A percentile compares a stretch with the other conserved stretches of the same genome.
Conservation (phyloP, 345 rosid genomes). For the Anastatica hierochuntica region DNA sequence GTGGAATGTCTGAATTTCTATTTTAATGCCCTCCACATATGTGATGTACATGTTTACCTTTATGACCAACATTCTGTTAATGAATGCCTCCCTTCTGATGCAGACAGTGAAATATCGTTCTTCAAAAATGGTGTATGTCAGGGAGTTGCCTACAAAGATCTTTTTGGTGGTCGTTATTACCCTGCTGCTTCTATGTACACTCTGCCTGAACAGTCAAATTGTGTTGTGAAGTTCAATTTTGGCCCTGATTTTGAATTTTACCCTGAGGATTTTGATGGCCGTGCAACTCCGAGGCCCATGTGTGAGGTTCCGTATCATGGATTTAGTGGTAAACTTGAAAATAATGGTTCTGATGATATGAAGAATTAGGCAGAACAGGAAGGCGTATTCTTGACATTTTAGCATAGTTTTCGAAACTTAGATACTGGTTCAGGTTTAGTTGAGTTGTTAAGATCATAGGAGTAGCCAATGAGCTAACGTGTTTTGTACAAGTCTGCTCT, state of each 20-base stretch:
- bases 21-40: too few species aligned
- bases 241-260: constrained; percentile 76
- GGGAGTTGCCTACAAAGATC: constrained; percentile 84
- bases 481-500: constrained; percentile 16
- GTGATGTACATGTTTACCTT: neutral
- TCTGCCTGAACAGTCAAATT: constrained; percentile 81
- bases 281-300: constrained; percentile 63
- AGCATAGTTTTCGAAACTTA: constrained; percentile 15
- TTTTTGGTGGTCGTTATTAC: constrained; percentile 75
- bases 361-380: constrained; percentile 36
- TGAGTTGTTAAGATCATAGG: constrained; percentile 3
- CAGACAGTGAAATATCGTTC: constrained; percentile 96
- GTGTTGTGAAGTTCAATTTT: constrained; percentile 80
- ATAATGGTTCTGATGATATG: constrained; percentile 50
- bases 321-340: constrained; percentile 47
- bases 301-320: constrained; percentile 69
- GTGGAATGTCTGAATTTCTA: neutral
- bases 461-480: constrained; percentile 19
- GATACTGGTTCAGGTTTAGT: constrained; percentile 9
- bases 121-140: constrained; percentile 82
- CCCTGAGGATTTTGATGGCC: constrained; percentile 62
- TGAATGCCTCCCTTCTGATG: constrained; percentile 12
- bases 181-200: constrained; percentile 99
- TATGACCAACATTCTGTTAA: neutral
- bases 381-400: constrained; percentile 12